Conservation (phyloP, 306 rosid genomes). For the Adenanthera pavonina region DNA sequence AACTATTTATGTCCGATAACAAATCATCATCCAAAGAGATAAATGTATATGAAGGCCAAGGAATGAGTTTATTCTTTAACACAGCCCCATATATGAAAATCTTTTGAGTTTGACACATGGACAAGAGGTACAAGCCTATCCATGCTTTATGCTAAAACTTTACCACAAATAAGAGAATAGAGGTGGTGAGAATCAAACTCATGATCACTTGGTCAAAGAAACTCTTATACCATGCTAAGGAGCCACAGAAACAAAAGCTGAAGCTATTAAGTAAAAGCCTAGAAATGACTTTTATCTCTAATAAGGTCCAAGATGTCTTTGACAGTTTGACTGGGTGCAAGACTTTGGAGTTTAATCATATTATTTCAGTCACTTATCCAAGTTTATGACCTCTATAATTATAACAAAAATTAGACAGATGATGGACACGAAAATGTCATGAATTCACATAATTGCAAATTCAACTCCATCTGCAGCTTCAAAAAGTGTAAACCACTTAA, state of each 20-base stretch:
- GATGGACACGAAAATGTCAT: neutral
- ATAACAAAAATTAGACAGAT: neutral
- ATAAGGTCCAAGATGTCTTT: no score
- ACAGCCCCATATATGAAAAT: neutral
- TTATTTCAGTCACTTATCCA: no score
- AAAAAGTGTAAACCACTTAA: neutral
- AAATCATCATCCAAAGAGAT: neutral
- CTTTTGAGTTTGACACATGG: neutral
- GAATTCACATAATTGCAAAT: neutral
- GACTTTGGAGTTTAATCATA: no score
- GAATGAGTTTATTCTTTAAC: neutral
- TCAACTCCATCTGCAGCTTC: slow-evolving; percentile 20
- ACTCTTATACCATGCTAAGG: no score
- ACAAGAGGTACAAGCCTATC: neutral
- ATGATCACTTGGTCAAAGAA: no score
- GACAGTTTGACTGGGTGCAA: no score
- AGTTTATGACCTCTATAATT: neutral
- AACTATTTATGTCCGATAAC: neutral
- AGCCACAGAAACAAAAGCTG: no score
- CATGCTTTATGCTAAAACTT: neutral
- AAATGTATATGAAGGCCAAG: neutral
- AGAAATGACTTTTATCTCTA: no score
- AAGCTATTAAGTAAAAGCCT: no score
- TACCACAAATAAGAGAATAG: neutral
- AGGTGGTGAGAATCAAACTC: neutral